Conservation (phyloP, 169 alveolate genomes). For the Fabrea salina region DNA sequence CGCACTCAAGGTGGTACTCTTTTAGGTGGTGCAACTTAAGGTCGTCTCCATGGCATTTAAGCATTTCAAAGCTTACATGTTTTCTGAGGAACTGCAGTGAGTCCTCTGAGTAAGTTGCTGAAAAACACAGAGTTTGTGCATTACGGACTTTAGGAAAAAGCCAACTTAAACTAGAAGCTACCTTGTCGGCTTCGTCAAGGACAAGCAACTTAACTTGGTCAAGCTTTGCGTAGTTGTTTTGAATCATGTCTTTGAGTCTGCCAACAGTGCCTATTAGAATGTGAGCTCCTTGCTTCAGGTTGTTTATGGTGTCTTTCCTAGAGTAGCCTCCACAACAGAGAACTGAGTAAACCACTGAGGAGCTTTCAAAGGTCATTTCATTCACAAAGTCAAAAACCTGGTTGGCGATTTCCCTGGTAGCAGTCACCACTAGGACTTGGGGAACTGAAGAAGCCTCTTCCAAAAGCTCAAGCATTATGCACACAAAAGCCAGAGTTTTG, state of each 20-base stretch:
- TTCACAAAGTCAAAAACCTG: conserved; percentile 57
- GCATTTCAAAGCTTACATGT: conserved; percentile 37
- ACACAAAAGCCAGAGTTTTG: conserved; percentile 60
- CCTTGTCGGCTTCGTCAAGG: conserved; percentile 65
- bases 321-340: conserved; percentile 59
- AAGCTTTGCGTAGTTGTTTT: conserved; percentile 28
- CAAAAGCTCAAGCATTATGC: conserved; percentile 33
- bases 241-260: conserved; percentile 42
- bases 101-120: conserved; percentile 51
- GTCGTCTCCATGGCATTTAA: conserved; percentile 44
- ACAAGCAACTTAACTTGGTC: conserved; percentile 37
- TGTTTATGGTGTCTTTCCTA: conserved; percentile 34
- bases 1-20: conserved; percentile 27
- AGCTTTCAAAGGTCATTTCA: conserved; percentile 34
- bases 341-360: conserved; percentile 33
- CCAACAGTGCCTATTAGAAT: conserved; percentile 61
- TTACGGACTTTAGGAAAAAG: conserved; percentile 49
- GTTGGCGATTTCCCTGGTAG: conserved; percentile 56
- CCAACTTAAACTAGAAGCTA: conserved; percentile 42
- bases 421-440: conserved; percentile 37
- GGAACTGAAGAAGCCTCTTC: conserved; percentile 28
- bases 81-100: conserved; percentile 39
- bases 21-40: conserved; percentile 36
- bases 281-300: conserved; percentile 32
- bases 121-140: conserved; percentile 54